These are phyloP conservation scores for Penicillium sclerotigenum DNA, from an alignment of 2,329 filamentous ascomycete genomes.

Conservation along the genomic window DNA sequence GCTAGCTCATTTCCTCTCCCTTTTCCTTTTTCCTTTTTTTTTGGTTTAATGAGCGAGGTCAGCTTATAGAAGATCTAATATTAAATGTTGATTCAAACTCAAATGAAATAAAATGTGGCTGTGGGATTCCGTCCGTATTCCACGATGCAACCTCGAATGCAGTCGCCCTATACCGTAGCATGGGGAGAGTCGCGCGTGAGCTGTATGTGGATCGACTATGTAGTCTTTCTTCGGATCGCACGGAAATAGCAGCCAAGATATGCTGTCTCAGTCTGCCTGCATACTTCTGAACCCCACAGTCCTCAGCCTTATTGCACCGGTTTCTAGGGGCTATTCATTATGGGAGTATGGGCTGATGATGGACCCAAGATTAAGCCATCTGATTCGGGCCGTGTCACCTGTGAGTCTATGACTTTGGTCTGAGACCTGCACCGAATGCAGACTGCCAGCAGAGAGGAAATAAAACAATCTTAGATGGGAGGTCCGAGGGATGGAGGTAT, in stretches of 20 bases:
- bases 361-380: neutral
- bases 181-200: neutral
- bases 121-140: neutral
- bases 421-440: slow-evolving; percentile 16
- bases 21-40: neutral
- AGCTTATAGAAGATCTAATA: neutral
- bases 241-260: slow-evolving; percentile 6
- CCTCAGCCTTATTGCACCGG: slow-evolving; percentile 5
- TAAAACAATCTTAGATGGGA: slow-evolving; percentile 8
- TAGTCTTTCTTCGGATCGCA: neutral
- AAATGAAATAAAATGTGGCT: neutral
- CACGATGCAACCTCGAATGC: slow-evolving; percentile 17
- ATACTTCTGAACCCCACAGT: slow-evolving; percentile 4
- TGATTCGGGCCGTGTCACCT: slow-evolving; percentile 3
- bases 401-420: slow-evolving; percentile 21
- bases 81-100: neutral
- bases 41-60: neutral
- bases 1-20: neutral
- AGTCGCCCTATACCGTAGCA: slow-evolving; percentile 5
- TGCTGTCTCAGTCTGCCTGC: slow-evolving; percentile 18
- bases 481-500: slow-evolving; percentile 10
- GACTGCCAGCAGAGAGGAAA: slow-evolving; percentile 4
- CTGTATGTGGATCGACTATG: slow-evolving; percentile 3
- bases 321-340: neutral
- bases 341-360: neutral